These are phyloP conservation scores for Coccomyxa subellipsoidea DNA, from an alignment of 163 green algal species.

Conservation along the genomic window DNA sequence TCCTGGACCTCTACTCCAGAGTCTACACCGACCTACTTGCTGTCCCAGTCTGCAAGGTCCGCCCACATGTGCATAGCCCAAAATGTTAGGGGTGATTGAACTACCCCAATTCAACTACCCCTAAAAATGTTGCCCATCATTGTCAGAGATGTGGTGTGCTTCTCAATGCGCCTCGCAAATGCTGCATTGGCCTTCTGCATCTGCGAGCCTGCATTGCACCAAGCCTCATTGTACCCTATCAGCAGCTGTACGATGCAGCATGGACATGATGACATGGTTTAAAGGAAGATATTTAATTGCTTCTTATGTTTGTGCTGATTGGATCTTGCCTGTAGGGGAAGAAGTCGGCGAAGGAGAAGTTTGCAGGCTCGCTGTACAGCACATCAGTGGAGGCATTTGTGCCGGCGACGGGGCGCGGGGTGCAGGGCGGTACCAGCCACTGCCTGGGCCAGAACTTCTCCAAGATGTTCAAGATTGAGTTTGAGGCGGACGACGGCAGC, in stretches of 20 bases:
- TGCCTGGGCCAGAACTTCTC: slow-evolving; percentile 98
- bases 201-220: too few relatives aligned
- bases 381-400: slow-evolving; percentile 97
- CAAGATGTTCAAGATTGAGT: slow-evolving; percentile 94
- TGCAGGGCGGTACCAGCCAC: slow-evolving; percentile 89
- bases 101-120: too few relatives aligned
- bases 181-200: too few relatives aligned
- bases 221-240: too few relatives aligned
- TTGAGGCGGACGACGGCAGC: slow-evolving; percentile 64
- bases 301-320: neutral
- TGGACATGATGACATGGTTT: too few relatives aligned
- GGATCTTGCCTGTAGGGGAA: slow-evolving; percentile 45
- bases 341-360: slow-evolving; percentile 97
- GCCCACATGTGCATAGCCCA: neutral
- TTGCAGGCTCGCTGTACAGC: slow-evolving; percentile 94
- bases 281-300: neutral
- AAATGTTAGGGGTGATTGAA: too few relatives aligned
- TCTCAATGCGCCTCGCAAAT: too few relatives aligned
- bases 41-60: slow-evolving; percentile 86
- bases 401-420: slow-evolving; percentile 79
- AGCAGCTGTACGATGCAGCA: too few relatives aligned
- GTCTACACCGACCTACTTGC: slow-evolving; percentile 96
- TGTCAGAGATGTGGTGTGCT: too few relatives aligned
- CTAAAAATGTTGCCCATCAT: too few relatives aligned
- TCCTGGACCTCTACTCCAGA: slow-evolving; percentile 83